phyloP scores from a whole-genome alignment of 257 asterid genomes.

The Jaltomata sinuosa region DNA sequence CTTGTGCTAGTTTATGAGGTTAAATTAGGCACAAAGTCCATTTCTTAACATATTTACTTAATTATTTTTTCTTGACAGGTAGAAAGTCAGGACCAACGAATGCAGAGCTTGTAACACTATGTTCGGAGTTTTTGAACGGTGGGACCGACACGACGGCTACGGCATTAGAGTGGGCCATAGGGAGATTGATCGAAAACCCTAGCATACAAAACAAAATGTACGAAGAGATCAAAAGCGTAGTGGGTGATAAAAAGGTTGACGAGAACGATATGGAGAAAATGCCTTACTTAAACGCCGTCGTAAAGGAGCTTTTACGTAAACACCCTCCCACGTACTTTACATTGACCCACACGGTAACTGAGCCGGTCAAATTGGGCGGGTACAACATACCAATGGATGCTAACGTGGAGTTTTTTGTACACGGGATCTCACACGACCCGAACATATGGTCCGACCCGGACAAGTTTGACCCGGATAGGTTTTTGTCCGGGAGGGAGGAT shows the following conservation, averaged over 20 bases:
- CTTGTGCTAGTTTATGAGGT: too few relatives aligned
- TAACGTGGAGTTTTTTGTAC: slow-evolving; percentile 51
- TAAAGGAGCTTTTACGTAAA: slow-evolving; percentile 63
- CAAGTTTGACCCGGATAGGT: slow-evolving; percentile 80
- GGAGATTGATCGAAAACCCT: slow-evolving; percentile 64
- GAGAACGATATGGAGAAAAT: slow-evolving; percentile 65
- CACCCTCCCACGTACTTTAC: slow-evolving; percentile 86
- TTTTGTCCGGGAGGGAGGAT: slow-evolving; percentile 47
- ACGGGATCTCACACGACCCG: slow-evolving; percentile 72
- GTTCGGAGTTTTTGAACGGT: slow-evolving; percentile 80
- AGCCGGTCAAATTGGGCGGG: slow-evolving; percentile 65
- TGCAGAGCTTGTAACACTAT: slow-evolving; percentile 60
- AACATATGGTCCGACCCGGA: slow-evolving; percentile 62
- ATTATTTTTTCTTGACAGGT: neutral
- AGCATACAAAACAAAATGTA: slow-evolving; percentile 40
- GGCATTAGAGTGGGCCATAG: slow-evolving; percentile 84
- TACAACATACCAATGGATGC: slow-evolving; percentile 66
- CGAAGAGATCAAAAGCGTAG: slow-evolving; percentile 48
- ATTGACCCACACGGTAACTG: slow-evolving; percentile 59
- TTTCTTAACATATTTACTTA: neutral
- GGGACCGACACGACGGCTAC: slow-evolving; percentile 96
- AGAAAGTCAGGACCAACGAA: slow-evolving; percentile 51
- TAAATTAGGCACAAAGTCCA: neutral
- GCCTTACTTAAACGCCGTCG: slow-evolving; percentile 81
- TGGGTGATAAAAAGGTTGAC: slow-evolving; percentile 48